A percentile compares a stretch with the other conserved stretches of the same genome.
phyloP scores from a whole-genome alignment of 2,329 filamentous ascomycete species.

The Aspergillus piperis region DNA sequence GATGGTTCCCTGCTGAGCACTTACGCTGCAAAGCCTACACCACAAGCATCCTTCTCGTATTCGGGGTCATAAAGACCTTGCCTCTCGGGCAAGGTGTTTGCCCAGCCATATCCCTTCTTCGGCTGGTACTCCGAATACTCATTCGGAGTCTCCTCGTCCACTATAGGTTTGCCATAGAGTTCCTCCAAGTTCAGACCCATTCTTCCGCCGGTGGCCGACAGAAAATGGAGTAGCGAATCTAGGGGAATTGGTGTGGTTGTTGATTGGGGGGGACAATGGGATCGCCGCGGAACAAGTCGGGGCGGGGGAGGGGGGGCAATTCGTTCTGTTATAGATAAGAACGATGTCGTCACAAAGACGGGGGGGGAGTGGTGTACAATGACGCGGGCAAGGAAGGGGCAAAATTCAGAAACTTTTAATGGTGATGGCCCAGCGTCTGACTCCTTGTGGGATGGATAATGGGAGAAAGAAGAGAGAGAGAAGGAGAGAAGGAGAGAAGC shows the following conservation, averaged over 20 bases:
- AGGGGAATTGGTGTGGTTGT: slow-evolving; percentile 17
- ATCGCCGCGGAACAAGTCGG: slow-evolving; percentile 22
- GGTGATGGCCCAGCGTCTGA: slow-evolving; percentile 27
- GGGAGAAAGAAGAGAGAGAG: neutral
- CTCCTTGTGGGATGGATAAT: slow-evolving; percentile 11
- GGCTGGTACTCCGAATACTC: slow-evolving; percentile 57
- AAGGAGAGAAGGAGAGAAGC: slow-evolving; percentile 10
- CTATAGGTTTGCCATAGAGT: slow-evolving; percentile 50
- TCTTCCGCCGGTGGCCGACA: slow-evolving; percentile 49
- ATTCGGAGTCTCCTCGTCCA: slow-evolving; percentile 45
- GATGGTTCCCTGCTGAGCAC: slow-evolving; percentile 33
- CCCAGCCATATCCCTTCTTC: slow-evolving; percentile 80
- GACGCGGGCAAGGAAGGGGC: slow-evolving; percentile 24
- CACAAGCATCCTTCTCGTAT: slow-evolving; percentile 98
- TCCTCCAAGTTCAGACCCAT: slow-evolving; percentile 54
- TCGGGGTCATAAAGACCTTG: slow-evolving; percentile 97
- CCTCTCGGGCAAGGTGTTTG: slow-evolving; percentile 91
- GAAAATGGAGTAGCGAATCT: slow-evolving; percentile 35
- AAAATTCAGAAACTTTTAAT: slow-evolving; percentile 9
- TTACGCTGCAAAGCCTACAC: slow-evolving; percentile 98
- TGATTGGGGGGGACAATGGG: slow-evolving; percentile 11
- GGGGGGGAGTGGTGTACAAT: slow-evolving; percentile 17
- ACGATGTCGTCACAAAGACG: slow-evolving; percentile 29
- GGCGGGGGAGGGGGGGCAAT: slow-evolving; percentile 20
- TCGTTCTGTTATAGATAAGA: slow-evolving; percentile 17